Base-by-base conservation (phyloP, 2,329 filamentous ascomycete genomes). In the Chaetothyriales sp. region DNA sequence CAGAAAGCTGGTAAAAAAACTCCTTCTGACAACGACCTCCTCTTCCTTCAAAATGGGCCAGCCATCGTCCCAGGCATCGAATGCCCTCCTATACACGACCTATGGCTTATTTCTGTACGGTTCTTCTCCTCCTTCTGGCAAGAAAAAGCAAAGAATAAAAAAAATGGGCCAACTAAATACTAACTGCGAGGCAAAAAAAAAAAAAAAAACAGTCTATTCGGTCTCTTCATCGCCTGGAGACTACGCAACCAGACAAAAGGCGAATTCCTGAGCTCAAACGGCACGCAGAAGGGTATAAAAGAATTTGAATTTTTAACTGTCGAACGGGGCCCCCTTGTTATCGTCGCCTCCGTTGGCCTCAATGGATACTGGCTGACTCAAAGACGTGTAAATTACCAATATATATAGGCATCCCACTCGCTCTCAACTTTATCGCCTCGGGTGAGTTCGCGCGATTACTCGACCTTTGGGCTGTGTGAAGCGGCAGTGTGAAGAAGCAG, bases 361-460 rank as follows among this genome's bases (percentile, higher is more conserved):
- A n/a, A n/a, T n/a, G n/a, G n/a, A n/a, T n/a, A n/a, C n/a, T n/a
- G n/a, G n/a, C n/a, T n/a, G n/a, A n/a, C n/a, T n/a, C n/a, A n/a
- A n/a, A n/a, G n/a, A n/a, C n/a, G 22, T 25, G 22, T 25, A 25
- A 25, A 3, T 25, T 3, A 25, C 22, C 22, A 25, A 25, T 6
- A 25, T 25, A 25, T 53, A 19, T 62, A 92, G 86, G 83, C 58
- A 71, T 87, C 58, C 86, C 86, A 60, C 72, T 92, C 68, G 84
- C 86, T 67, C 75, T 92, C 65, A 92, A 92, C 72, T 92, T 92
- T 73, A 85, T 92, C 72, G 86, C 86, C 67, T 86, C 85, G 73
- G 84, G 86, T 92, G 80, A 90, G 86, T 90, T 68, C 58, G 56
- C 60, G 55, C 55, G 54, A 59, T 53, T 54, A 49, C 51, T 55